phyloP scores from a whole-genome alignment of 1,139 yeast genomes.

The Debaryomyces nepalensis region DNA sequence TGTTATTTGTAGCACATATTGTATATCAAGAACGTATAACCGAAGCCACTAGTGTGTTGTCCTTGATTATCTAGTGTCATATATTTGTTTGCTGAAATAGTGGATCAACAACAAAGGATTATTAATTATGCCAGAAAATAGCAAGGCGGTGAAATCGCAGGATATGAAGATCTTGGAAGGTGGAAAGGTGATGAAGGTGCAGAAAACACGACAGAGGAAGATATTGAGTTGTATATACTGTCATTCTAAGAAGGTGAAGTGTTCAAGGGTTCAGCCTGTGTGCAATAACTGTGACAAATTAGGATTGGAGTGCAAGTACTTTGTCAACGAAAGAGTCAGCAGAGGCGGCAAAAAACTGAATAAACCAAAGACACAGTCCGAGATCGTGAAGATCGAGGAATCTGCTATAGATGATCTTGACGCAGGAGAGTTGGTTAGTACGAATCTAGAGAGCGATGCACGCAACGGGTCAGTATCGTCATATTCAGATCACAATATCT shows the following conservation, averaged over 20 bases:
- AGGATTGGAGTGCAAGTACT: conserved; percentile 54
- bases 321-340: conserved; percentile 57
- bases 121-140: conserved; percentile 8
- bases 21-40: too few relatives aligned
- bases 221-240: conserved; percentile 63
- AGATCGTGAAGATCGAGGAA: background rate
- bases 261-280: conserved; percentile 53
- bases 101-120: background rate
- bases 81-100: background rate
- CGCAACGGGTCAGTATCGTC: conserved; percentile 12
- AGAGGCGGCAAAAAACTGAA: conserved; percentile 48
- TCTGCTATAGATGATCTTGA: background rate
- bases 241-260: conserved; percentile 64
- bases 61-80: too few relatives aligned
- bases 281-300: conserved; percentile 56
- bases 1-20: too few relatives aligned
- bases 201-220: conserved; percentile 60
- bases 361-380: conserved; percentile 10
- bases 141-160: conserved; percentile 1
- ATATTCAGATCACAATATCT: conserved; percentile 9
- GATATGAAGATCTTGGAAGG: conserved; percentile 25
- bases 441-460: background rate
- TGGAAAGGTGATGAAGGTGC: conserved; percentile 59
- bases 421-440: background rate
- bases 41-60: too few relatives aligned